phyloP scores from a whole-genome alignment of 805 yeast species.

The Yamadazyma phyllophila region DNA sequence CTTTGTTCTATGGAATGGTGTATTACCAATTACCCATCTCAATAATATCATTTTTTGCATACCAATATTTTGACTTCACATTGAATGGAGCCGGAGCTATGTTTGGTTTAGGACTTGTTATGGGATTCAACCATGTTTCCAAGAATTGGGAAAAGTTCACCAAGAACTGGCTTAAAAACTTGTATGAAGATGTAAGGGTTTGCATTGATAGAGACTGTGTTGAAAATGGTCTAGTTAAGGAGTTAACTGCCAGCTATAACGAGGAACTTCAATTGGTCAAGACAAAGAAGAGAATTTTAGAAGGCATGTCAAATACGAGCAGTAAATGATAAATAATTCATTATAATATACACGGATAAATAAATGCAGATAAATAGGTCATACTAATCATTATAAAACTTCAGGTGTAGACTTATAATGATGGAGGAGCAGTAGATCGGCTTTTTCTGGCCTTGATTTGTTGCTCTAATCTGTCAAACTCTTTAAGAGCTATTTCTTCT shows the following conservation, averaged over 20 bases:
- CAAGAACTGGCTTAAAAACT: conserved; percentile 23
- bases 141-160: conserved; percentile 33
- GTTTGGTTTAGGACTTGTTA: conserved; percentile 35
- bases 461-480: conserved; percentile 80
- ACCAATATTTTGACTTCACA: conserved; percentile 32
- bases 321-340: conserved; percentile 3
- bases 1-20: conserved; percentile 27
- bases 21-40: conserved; percentile 40
- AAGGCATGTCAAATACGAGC: conserved; percentile 13
- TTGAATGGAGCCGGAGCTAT: conserved; percentile 33
- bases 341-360: conserved; percentile 9
- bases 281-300: conserved; percentile 14
- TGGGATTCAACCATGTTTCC: conserved; percentile 42
- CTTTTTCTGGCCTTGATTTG: conserved; percentile 20
- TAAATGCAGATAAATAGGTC: conserved; percentile 9
- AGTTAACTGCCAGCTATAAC: conserved; percentile 25
- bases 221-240: conserved; percentile 36
- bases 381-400: neutral
- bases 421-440: conserved; percentile 23
- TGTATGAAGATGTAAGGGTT: conserved; percentile 37
- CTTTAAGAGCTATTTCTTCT: conserved; percentile 76
- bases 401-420: conserved; percentile 14
- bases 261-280: conserved; percentile 17
- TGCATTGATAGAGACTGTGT: conserved; percentile 34
- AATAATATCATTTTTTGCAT: conserved; percentile 27